A percentile compares a stretch with the other conserved stretches of the same genome.
Conservation (phyloP, 805 yeast species). For the Phaffomyces opuntiae region DNA sequence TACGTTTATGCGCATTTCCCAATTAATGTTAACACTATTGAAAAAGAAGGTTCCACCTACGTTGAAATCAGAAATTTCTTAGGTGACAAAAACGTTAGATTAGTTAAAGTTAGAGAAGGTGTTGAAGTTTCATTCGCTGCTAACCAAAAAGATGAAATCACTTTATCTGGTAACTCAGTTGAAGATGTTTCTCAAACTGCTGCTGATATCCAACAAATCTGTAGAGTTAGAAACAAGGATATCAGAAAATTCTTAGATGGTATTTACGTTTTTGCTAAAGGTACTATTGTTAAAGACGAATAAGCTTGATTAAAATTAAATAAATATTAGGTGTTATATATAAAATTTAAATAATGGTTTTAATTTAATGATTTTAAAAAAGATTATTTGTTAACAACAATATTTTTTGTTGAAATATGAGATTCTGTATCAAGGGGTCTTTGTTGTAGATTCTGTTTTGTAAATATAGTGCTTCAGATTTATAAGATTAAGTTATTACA, state of each 20-base stretch:
- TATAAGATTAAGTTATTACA: background rate
- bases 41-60: conserved; percentile 62
- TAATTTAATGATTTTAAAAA: conserved; percentile 8
- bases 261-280: conserved; percentile 97
- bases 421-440: background rate
- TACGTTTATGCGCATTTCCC: conserved; percentile 99
- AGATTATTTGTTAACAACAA: conserved; percentile 5
- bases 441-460: background rate
- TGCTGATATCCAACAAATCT: conserved; percentile 96
- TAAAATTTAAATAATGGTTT: background rate
- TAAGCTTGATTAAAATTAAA: conserved; percentile 16
- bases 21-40: conserved; percentile 91
- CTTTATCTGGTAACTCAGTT: conserved; percentile 89
- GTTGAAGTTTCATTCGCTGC: conserved; percentile 78
- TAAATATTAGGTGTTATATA: background rate
- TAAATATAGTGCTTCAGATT: background rate
- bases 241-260: conserved; percentile 99
- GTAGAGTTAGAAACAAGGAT: conserved; percentile 99
- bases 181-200: conserved; percentile 97
- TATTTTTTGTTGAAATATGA: conserved; percentile 9
- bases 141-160: conserved; percentile 89
- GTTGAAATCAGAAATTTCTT: conserved; percentile 99
- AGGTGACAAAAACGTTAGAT: conserved; percentile 98
- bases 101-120: conserved; percentile 81
- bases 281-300: conserved; percentile 68